Conservation (phyloP, 176 grass and related monocot species). For the Poa annua region DNA sequence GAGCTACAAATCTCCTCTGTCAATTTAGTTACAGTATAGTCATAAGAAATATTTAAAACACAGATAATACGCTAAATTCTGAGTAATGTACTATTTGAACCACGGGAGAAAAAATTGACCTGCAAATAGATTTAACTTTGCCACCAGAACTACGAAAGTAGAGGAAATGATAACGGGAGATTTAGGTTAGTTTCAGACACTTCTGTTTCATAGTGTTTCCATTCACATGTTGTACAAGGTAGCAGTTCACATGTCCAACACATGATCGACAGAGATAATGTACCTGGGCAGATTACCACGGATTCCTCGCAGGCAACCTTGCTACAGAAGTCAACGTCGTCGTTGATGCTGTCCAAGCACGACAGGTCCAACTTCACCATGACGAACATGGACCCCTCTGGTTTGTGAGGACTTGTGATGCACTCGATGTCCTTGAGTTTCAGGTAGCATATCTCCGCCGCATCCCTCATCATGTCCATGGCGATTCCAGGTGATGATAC, state of each 20-base stretch:
- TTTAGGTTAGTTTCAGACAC: neutral
- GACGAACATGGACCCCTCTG: slow-evolving; percentile 84
- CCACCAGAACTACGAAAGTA: neutral
- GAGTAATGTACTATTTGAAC: neutral
- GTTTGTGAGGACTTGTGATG: slow-evolving; percentile 66
- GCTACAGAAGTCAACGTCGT: slow-evolving; percentile 70
- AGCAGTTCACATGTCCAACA: neutral
- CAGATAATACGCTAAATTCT: too few species aligned
- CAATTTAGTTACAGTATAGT: too few species aligned
- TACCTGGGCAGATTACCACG: slow-evolving; percentile 62
- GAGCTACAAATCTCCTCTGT: too few species aligned
- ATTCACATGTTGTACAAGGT: neutral
- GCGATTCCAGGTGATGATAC: neutral
- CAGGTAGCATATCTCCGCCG: slow-evolving; percentile 65
- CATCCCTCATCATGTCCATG: slow-evolving; percentile 40
- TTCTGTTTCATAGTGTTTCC: neutral
- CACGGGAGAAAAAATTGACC: neutral
- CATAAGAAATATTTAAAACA: too few species aligned
- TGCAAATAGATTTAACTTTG: neutral
- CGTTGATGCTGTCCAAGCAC: slow-evolving; percentile 49
- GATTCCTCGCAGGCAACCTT: slow-evolving; percentile 73
- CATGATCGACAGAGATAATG: neutral
- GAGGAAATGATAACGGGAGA: neutral
- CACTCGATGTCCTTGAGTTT: slow-evolving; percentile 58
- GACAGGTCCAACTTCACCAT: slow-evolving; percentile 69